Percentiles rank a stretch among this genome's conserved stretches.
These are phyloP conservation scores for Copromyces sp. DNA, from an alignment of 495 filamentous ascomycete genomes.

Conservation along the genomic window DNA sequence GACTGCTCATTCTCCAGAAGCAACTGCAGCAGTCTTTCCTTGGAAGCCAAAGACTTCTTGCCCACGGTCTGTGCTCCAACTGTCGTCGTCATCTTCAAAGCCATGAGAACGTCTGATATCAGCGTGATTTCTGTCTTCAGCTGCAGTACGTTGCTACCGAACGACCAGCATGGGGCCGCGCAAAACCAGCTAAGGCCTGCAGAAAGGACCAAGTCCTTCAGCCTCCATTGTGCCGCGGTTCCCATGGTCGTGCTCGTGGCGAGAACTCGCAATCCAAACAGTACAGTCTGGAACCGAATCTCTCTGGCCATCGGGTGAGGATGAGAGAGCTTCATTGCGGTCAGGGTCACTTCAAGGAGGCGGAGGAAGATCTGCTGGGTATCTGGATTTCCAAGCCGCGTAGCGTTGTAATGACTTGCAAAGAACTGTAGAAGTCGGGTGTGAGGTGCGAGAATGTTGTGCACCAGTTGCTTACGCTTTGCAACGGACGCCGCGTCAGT, in stretches of 20 bases:
- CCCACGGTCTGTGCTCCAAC: conserved; percentile 46
- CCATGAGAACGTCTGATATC: conserved; percentile 61
- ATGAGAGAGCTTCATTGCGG: conserved; percentile 55
- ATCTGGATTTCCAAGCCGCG: conserved; percentile 66
- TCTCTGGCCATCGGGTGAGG: conserved; percentile 84
- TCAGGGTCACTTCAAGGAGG: conserved; percentile 62
- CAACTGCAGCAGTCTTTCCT: conserved; percentile 67
- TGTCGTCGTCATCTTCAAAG: conserved; percentile 44
- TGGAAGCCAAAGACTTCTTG: conserved; percentile 56
- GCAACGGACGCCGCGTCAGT: conserved; percentile 69
- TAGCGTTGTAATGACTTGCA: conserved; percentile 87
- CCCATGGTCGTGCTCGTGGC: conserved; percentile 55
- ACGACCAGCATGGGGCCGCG: conserved; percentile 79
- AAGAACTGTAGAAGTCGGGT: conserved; percentile 78
- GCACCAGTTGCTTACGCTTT: conserved; percentile 62
- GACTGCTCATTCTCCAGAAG: conserved; percentile 79
- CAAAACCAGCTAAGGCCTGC: conserved; percentile 84
- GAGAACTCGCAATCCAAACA: conserved; percentile 71
- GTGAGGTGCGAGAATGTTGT: conserved; percentile 77
- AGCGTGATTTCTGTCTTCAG: conserved; percentile 84
- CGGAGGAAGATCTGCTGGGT: conserved; percentile 72
- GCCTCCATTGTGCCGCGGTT: conserved; percentile 50
- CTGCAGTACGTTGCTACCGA: conserved; percentile 86
- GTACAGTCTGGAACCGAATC: conserved; percentile 74
- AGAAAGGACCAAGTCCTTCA: conserved; percentile 82